Conservation (phyloP, 2,329 filamentous ascomycete genomes). For the Clarireedia paspali region DNA sequence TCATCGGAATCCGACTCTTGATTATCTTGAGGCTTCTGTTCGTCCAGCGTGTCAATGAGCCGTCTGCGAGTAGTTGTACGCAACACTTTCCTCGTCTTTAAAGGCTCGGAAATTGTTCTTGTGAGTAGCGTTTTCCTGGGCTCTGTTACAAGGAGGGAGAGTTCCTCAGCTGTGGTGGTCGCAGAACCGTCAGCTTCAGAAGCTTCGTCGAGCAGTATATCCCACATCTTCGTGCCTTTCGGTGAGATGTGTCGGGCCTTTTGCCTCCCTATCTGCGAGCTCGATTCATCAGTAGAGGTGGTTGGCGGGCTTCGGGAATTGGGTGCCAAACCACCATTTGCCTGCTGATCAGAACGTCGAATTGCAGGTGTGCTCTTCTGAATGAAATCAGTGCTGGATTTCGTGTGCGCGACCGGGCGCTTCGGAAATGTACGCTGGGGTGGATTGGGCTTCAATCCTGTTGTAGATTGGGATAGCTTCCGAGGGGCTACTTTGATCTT, state of each 20-base stretch:
- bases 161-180: background rate
- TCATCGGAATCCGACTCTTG: slow-evolving; percentile 6
- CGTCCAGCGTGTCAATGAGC: slow-evolving; percentile 29
- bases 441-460: background rate
- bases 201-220: background rate
- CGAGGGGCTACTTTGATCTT: background rate
- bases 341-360: background rate
- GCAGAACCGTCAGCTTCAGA: background rate
- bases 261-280: background rate
- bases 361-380: background rate
- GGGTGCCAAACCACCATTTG: background rate
- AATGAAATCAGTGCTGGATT: background rate
- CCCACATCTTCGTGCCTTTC: slow-evolving; percentile 23
- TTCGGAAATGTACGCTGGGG: background rate
- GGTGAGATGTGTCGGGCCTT: slow-evolving; percentile 15
- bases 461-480: background rate
- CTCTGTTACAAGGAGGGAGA: background rate
- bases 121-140: background rate
- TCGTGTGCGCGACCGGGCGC: background rate
- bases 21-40: slow-evolving; percentile 17
- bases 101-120: slow-evolving; percentile 10
- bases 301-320: background rate
- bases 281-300: background rate
- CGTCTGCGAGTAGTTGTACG: slow-evolving; percentile 19
- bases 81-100: slow-evolving; percentile 14